Evolutionary conservation across 192 early-diverging fungal genomes (phyloP).

Genomic region (Lobosporangium transversale): DNA sequence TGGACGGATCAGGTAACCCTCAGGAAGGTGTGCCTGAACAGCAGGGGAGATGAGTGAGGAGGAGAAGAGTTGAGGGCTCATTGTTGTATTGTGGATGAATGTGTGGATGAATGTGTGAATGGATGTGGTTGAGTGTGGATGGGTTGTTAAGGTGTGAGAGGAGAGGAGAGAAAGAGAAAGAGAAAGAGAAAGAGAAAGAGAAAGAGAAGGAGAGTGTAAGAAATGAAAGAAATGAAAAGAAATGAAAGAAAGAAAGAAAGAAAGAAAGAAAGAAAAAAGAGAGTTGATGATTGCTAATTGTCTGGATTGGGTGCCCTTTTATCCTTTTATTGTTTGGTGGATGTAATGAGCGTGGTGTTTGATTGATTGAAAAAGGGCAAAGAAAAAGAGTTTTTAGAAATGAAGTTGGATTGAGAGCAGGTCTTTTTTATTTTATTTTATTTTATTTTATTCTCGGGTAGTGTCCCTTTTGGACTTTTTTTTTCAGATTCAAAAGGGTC

Average conservation of each 20-base stretch:
- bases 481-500: no score
- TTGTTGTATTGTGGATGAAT: constrained; percentile 4
- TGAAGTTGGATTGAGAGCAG: no score
- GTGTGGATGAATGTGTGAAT: no score
- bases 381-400: neutral
- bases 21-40: constrained; percentile 66
- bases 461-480: no score
- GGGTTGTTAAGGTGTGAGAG: neutral
- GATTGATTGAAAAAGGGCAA: neutral
- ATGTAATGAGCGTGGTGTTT: neutral
- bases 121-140: no score
- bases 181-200: neutral
- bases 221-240: constrained; percentile 13
- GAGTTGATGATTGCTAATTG: neutral
- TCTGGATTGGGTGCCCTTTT: no score
- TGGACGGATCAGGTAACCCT: constrained; percentile 79
- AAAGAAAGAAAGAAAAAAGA: neutral
- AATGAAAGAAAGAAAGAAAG: no score
- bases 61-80: constrained; percentile 38
- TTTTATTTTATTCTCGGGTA: no score
- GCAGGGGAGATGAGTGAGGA: constrained; percentile 73
- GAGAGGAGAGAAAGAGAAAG: neutral
- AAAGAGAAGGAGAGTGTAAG: neutral
- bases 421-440: no score
- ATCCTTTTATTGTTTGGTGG: no score